These are phyloP conservation scores for Lolium multiflorum DNA, from an alignment of 176 grass and related monocot genomes.

Conservation along the genomic window DNA sequence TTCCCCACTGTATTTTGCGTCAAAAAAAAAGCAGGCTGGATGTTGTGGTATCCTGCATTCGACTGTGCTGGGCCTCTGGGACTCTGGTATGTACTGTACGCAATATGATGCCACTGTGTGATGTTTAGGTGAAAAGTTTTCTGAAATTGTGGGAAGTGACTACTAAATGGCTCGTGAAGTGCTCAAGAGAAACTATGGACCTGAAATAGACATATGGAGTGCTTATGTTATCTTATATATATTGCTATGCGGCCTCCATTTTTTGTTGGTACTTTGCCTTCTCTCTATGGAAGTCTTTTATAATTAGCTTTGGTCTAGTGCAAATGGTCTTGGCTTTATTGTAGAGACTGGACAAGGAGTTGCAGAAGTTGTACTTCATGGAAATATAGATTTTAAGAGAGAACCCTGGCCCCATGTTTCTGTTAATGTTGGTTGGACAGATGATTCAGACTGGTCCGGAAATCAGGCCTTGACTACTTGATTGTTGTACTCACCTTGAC, in stretches of 20 bases:
- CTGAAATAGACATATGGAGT: conserved; percentile 99
- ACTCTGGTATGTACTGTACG: too few species aligned
- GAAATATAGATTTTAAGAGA: conserved; percentile 98
- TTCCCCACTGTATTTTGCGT: too few species aligned
- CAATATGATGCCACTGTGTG: not conserved
- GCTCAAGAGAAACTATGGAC: conserved; percentile 95
- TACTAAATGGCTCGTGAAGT: conserved; percentile 99
- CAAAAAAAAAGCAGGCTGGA: too few species aligned
- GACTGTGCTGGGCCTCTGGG: too few species aligned
- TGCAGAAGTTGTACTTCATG: conserved; percentile 93
- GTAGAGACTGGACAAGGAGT: conserved; percentile 99
- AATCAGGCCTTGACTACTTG: conserved; percentile 41
- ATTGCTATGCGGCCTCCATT: conserved; percentile 92
- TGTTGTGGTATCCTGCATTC: too few species aligned
- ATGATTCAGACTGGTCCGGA: conserved; percentile 97
- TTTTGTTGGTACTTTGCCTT: conserved; percentile 79
- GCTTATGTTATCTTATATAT: conserved; percentile 99
- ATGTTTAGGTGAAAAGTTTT: conserved; percentile 86
- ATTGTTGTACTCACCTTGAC: too few species aligned
- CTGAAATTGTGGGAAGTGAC: conserved; percentile 98
- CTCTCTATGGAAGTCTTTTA: conserved; percentile 3
- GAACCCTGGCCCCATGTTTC: conserved; percentile 98
- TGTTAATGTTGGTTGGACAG: conserved; percentile 83
- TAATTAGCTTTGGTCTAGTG: conserved; percentile 7
- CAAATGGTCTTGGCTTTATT: conserved; percentile 45